Percentiles rank a stretch among this genome's conserved stretches.
These are phyloP conservation scores for Vigna radiata DNA, from an alignment of 306 rosid genomes.

Conservation along the genomic window DNA sequence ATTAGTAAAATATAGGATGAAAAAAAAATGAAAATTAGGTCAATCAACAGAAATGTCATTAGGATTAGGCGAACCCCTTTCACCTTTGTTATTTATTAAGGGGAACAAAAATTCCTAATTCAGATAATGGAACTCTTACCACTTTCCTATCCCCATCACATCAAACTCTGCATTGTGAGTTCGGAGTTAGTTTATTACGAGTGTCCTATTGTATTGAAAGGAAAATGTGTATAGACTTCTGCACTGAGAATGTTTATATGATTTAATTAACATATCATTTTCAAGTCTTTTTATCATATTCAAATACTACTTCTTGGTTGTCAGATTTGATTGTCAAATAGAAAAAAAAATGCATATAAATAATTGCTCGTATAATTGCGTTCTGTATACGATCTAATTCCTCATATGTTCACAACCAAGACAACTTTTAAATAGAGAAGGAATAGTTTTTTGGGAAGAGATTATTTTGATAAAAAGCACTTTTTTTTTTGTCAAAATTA, in stretches of 20 bases:
- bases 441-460: background rate
- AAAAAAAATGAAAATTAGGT: conserved; percentile 43
- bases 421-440: background rate
- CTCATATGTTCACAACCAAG: no score
- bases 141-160: conserved; percentile 26
- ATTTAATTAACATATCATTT: conserved; percentile 36
- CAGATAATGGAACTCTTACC: conserved; percentile 43
- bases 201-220: conserved; percentile 27
- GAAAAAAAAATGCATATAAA: no score
- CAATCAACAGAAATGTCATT: conserved; percentile 37
- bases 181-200: conserved; percentile 33
- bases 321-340: no score
- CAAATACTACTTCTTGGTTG: no score
- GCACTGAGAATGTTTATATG: conserved; percentile 40
- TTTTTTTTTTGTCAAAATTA: background rate
- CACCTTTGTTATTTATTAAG: conserved; percentile 33
- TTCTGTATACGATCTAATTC: no score
- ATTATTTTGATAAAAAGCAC: background rate
- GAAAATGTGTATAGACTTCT: conserved; percentile 45
- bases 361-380: no score
- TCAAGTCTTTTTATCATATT: conserved; percentile 6
- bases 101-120: conserved; percentile 38
- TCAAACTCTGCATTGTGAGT: conserved; percentile 37
- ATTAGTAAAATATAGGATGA: conserved; percentile 44
- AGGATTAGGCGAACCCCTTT: conserved; percentile 47